Conservation (phyloP, 192 early-diverging fungal species). For the Chytriomyces hyalinus region DNA sequence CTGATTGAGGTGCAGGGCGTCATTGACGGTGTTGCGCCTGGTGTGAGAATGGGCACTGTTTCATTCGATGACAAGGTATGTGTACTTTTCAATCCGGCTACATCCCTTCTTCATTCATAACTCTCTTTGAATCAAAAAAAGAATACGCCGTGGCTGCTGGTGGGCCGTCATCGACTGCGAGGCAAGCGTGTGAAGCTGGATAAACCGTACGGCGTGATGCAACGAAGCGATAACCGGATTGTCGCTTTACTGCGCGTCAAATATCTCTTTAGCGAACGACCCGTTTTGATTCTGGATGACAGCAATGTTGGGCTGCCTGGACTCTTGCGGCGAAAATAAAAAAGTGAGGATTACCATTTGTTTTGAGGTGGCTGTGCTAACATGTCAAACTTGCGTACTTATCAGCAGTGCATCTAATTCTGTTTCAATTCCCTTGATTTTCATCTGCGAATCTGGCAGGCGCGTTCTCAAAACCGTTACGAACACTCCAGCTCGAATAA, state of each 20-base stretch:
- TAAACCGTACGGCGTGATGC: slow-evolving; percentile 10
- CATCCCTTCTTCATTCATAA: background rate
- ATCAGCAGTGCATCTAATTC: too few species aligned
- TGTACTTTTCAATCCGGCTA: background rate
- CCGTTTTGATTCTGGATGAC: slow-evolving; percentile 16
- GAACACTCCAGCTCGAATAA: too few species aligned
- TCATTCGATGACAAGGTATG: slow-evolving; percentile 6
- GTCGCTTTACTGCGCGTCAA: slow-evolving; percentile 13
- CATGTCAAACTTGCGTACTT: too few species aligned
- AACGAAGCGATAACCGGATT: background rate
- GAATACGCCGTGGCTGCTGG: slow-evolving; percentile 8
- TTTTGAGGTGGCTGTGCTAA: background rate
- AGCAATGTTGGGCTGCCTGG: slow-evolving; percentile 21
- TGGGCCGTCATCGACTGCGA: slow-evolving; percentile 20
- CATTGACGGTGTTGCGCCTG: background rate
- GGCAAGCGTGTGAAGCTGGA: slow-evolving; percentile 20
- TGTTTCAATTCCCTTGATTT: too few species aligned
- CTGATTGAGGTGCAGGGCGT: slow-evolving; percentile 30
- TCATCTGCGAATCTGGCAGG: too few species aligned
- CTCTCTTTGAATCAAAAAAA: background rate
- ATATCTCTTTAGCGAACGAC: slow-evolving; percentile 28
- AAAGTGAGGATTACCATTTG: background rate
- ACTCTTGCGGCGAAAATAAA: background rate
- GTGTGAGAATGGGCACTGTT: background rate
- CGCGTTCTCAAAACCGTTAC: too few species aligned